Percentiles rank a stretch among this genome's conserved stretches.
Evolutionary conservation across 768 basidiomycete genomes (phyloP).

Genomic region (Guyanaporus albipodus): DNA sequence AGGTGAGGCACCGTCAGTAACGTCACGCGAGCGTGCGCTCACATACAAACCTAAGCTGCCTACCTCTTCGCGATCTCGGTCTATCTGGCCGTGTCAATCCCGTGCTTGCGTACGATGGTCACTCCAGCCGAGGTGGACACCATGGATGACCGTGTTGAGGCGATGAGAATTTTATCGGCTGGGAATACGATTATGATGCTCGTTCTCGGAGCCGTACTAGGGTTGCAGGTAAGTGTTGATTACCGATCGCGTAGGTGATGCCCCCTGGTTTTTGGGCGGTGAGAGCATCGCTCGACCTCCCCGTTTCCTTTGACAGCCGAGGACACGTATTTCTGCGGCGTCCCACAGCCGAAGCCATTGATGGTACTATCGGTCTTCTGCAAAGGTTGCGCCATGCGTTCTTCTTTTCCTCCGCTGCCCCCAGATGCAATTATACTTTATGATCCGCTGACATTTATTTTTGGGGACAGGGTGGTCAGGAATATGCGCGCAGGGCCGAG

Average conservation of each 20-base stretch:
- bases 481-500: constrained; percentile 69
- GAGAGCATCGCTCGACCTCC: background rate
- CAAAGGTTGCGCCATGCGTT: constrained; percentile 3
- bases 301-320: constrained; percentile 9
- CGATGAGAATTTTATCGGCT: constrained; percentile 77
- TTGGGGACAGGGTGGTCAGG: constrained; percentile 70
- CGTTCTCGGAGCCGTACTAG: constrained; percentile 59
- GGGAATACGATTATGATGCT: constrained; percentile 82
- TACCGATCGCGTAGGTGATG: background rate
- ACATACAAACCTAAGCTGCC: constrained; percentile 44
- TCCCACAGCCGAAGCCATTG: constrained; percentile 13
- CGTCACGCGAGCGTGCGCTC: constrained; percentile 3
- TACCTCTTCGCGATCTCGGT: constrained; percentile 75
- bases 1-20: constrained; percentile 46
- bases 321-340: constrained; percentile 2
- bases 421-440: constrained; percentile 6
- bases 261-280: constrained; percentile 1
- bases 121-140: constrained; percentile 55
- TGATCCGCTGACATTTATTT: constrained; percentile 8
- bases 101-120: constrained; percentile 71
- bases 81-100: constrained; percentile 81
- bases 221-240: constrained; percentile 59
- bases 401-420: constrained; percentile 5
- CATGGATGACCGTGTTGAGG: constrained; percentile 64
- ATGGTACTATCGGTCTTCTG: background rate